phyloP scores from a whole-genome alignment of 2,329 filamentous ascomycete genomes.

The Phialocephala sp. region DNA sequence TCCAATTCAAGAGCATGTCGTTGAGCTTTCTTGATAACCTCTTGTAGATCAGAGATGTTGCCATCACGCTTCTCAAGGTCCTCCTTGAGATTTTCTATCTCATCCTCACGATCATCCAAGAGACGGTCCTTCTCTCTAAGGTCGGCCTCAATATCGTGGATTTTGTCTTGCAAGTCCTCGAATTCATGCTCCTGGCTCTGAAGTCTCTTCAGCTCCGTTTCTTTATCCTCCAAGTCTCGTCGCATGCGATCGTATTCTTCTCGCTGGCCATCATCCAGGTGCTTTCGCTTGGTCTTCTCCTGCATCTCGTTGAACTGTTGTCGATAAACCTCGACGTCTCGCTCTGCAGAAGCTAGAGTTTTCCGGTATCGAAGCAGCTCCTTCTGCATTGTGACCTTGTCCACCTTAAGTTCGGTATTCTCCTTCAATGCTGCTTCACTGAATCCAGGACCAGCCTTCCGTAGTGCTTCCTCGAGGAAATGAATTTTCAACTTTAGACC shows the following conservation, averaged over 20 bases:
- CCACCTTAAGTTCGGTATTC: conserved; percentile 94
- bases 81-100: conserved; percentile 69
- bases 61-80: conserved; percentile 58
- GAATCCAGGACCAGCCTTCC: conserved; percentile 86
- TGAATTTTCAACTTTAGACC: conserved; percentile 96
- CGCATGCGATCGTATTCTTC: conserved; percentile 64
- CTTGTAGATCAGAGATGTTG: conserved; percentile 60
- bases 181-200: conserved; percentile 63
- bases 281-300: conserved; percentile 78
- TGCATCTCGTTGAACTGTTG: conserved; percentile 83
- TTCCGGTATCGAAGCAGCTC: conserved; percentile 90
- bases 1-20: conserved; percentile 60
- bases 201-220: conserved; percentile 54
- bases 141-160: conserved; percentile 77
- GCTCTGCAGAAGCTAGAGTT: conserved; percentile 79
- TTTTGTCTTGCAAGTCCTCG: conserved; percentile 72
- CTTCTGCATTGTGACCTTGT: conserved; percentile 85
- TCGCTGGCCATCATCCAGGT: conserved; percentile 72
- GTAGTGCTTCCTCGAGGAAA: conserved; percentile 89
- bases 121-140: conserved; percentile 76
- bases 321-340: conserved; percentile 83
- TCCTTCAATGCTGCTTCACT: conserved; percentile 89
- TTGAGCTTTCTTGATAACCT: conserved; percentile 62
- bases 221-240: conserved; percentile 60
- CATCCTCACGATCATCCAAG: conserved; percentile 76